Evolutionary conservation across 371 early-diverging fungal species (phyloP), one percentile per base, ranked within the genome.

Genomic region (Apophysomyces trapeziformis): DNA sequence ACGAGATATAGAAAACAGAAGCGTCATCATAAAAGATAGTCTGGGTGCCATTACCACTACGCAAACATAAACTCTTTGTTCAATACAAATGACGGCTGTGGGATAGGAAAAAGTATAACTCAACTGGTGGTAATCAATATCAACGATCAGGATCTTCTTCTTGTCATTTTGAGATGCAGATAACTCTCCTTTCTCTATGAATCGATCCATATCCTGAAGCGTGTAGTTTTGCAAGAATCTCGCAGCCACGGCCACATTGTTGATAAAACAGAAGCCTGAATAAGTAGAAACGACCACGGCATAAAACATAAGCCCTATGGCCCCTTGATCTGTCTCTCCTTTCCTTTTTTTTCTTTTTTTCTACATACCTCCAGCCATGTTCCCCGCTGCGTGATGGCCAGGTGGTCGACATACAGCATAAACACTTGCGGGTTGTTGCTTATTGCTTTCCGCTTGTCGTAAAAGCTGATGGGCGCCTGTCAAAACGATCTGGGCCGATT

Each of bases 31-130:
- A 90, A 63, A 92, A 92, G 39, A 90, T 89, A 21, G 75, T 79
- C 68, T 92, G 92, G 0, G 90, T 90, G 13, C 92, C 91, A 63
- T 90, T 89, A 13, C 91, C 91, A 71, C 87, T 87, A 72, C 36
- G 21, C 39, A 38, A 57, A 50, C 0, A 2, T 26, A 26, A 26
- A 26, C 32, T 38, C n/a, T 35, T 54, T 5, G 11, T 39, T 66
- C 14, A 62, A 13, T 62, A 32, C 2, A 32, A 47, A 11, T 57
- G 39, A 63, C 44, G 38, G 32, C 32, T 26, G 32, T 26, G 2
- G 32, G 32, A 26, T 11, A 63, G 58, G 4, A 39, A 46, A 54
- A 38, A 38, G 6, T n/a, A 38, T 5, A 1, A 50, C 50, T 61
- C 69, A 79, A 87, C 87, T 91, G 90, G 62, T 89, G 91, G 63